Base-by-base conservation (phyloP, 2,329 filamentous ascomycete genomes). In the Didymella pinodella region DNA sequence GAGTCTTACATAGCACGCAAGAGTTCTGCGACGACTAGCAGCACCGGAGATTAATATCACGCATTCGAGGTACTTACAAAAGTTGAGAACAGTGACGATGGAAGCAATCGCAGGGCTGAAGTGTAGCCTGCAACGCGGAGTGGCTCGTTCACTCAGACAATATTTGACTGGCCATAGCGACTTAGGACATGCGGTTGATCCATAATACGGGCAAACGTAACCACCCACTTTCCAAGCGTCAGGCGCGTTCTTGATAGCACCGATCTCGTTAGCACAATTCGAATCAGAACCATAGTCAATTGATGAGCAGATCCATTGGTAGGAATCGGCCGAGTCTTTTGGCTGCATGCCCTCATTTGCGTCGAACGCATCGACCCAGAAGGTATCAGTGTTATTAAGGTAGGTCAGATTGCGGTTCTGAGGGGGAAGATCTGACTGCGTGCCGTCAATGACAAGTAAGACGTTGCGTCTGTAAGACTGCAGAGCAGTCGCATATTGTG, bases 141-240 rank as follows among this genome's bases (percentile, higher is more conserved):
- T 25, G 7, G 62, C 54, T 22, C n/a, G 40, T 34, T 72, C 64
- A 43, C 63, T 65, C 3, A 69, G 46, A 49, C 69, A 71, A 32
- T 67, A 66, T 2, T 67, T 44, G 3, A 72, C 59, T 8, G 55
- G 56, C 25, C 40, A 55, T 44, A 43, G 20, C 25, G 4, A 18
- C 18, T 18, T 18, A 18, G 18, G 18, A 18, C 18, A 18, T 18
- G 18, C 18, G 18, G 18, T 18, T 18, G 18, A 18, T 18, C 18
- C 18, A 18, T 18, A 18, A 18, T 18, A 18, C 18, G 18, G 18
- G 18, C 18, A 18, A 18, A 18, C 18, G 18, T 18, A 18, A 18
- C 16, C 22, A 7, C 16, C 32, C 11, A 54, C 29, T 12, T 2
- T 45, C 46, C 53, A 55, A 2, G 31, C 8, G 5, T 48, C 11